Conservation (phyloP, 805 yeast species). For the Kuraishia molischiana region DNA sequence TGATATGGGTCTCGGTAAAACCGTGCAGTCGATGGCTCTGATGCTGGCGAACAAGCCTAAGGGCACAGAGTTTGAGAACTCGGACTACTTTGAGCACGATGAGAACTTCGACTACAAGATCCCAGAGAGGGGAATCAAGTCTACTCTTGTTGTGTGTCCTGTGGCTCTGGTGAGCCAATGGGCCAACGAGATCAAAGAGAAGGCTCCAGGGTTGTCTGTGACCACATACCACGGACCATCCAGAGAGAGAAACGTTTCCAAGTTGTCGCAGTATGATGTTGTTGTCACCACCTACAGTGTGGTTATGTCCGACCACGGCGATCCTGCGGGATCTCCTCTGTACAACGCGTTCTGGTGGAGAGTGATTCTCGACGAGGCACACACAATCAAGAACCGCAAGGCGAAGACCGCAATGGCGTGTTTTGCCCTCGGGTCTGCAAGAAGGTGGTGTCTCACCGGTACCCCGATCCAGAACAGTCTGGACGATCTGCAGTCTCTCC, state of each 20-base stretch:
- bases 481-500: slow-evolving; percentile 76
- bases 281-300: slow-evolving; percentile 22
- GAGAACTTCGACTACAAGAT: slow-evolving; percentile 4
- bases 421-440: slow-evolving; percentile 47
- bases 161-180: slow-evolving; percentile 31
- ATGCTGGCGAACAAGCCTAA: slow-evolving; percentile 21
- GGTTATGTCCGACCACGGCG: slow-evolving; percentile 10
- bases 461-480: slow-evolving; percentile 85
- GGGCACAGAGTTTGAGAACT: neutral
- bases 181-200: slow-evolving; percentile 24
- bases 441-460: slow-evolving; percentile 86
- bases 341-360: slow-evolving; percentile 31
- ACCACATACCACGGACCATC: slow-evolving; percentile 20
- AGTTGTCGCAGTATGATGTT: slow-evolving; percentile 18
- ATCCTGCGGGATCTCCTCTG: slow-evolving; percentile 12
- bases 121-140: slow-evolving; percentile 11
- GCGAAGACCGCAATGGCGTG: slow-evolving; percentile 77
- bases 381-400: slow-evolving; percentile 69
- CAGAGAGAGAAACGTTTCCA: slow-evolving; percentile 8
- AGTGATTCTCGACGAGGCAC: slow-evolving; percentile 79
- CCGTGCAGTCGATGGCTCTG: slow-evolving; percentile 67
- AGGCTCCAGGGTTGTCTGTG: slow-evolving; percentile 23
- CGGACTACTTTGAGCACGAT: slow-evolving; percentile 1
- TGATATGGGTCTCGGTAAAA: slow-evolving; percentile 88
- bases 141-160: slow-evolving; percentile 32